phyloP scores from a whole-genome alignment of 164 flowering plant species.

The Macadamia tetraphylla region DNA sequence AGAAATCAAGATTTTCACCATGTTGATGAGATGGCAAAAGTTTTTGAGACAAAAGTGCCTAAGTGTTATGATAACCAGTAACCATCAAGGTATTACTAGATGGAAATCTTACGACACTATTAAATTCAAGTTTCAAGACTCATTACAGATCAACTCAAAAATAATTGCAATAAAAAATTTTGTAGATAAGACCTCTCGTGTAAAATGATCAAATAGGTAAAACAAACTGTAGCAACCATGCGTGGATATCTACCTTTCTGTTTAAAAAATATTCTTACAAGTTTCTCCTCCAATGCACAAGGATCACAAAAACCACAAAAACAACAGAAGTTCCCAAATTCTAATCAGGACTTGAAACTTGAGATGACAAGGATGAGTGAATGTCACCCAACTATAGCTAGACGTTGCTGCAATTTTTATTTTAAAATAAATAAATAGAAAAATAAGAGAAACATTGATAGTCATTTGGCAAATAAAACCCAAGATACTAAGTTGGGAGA shows the following conservation, averaged over 20 bases:
- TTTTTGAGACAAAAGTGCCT: neutral
- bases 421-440: too few species aligned
- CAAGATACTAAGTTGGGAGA: too few species aligned
- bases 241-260: neutral
- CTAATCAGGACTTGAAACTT: too few species aligned
- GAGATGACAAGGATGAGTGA: too few species aligned
- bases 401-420: too few species aligned
- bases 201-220: neutral
- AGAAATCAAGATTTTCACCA: conserved; percentile 1
- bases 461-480: too few species aligned
- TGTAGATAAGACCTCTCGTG: too few species aligned
- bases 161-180: neutral
- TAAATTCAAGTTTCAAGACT: neutral
- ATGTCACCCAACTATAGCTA: too few species aligned
- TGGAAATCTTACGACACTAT: too few species aligned
- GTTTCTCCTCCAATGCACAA: neutral
- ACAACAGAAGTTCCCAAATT: too few species aligned
- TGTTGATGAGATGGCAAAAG: neutral
- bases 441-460: too few species aligned
- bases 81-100: neutral
- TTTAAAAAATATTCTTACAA: neutral
- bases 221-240: neutral
- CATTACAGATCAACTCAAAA: neutral
- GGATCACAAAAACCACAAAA: too few species aligned
- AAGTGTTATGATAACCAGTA: neutral